These are phyloP conservation scores for Aegilops speltoides DNA, from an alignment of 176 grass and related monocot genomes.

Conservation along the genomic window DNA sequence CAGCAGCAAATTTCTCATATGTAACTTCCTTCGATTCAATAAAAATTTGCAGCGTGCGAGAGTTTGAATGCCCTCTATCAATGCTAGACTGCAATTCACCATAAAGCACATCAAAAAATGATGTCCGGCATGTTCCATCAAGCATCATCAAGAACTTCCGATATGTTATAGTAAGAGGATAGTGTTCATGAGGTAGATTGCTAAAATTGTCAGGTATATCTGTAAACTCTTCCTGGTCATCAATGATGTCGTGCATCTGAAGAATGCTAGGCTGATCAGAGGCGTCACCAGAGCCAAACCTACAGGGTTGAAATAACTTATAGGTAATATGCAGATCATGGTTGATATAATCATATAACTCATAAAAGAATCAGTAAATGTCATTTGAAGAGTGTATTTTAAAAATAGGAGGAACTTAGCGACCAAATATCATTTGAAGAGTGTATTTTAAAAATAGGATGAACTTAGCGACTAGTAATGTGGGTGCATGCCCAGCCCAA, in stretches of 20 bases:
- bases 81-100: conserved; percentile 32
- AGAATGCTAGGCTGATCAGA: conserved; percentile 33
- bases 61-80: conserved; percentile 51
- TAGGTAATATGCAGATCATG: neutral
- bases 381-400: neutral
- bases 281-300: conserved; percentile 48
- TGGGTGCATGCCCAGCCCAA: neutral
- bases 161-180: conserved; percentile 79
- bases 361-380: neutral
- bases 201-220: conserved; percentile 67
- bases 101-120: conserved; percentile 71
- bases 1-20: conserved; percentile 71
- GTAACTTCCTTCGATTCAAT: conserved; percentile 77
- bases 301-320: conserved; percentile 25
- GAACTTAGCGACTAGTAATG: neutral
- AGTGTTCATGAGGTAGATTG: conserved; percentile 36
- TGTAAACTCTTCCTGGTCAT: conserved; percentile 57
- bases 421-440: neutral
- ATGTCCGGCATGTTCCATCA: conserved; percentile 65
- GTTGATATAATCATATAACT: neutral
- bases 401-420: neutral
- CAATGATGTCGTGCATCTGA: conserved; percentile 56
- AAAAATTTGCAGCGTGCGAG: conserved; percentile 44
- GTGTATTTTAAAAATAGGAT: neutral
- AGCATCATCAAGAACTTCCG: conserved; percentile 86